Percentiles rank a stretch among this genome's conserved stretches.
These are phyloP conservation scores for Butyriboletus appendiculatus DNA, from an alignment of 1,284 basidiomycete genomes.

Conservation along the genomic window DNA sequence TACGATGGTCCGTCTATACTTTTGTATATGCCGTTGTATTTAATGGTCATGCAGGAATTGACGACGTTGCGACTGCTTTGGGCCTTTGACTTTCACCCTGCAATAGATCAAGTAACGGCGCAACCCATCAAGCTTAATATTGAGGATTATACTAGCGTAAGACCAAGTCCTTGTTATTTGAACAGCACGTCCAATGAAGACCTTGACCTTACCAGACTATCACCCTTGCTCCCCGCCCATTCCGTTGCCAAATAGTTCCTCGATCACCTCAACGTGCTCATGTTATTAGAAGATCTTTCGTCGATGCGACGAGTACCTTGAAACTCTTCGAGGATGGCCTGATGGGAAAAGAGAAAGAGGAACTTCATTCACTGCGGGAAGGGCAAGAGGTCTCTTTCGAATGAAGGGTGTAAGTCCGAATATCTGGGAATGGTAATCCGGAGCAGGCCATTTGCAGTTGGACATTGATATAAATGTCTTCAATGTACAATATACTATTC, in stretches of 20 bases:
- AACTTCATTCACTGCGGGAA: background rate
- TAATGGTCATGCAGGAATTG: background rate
- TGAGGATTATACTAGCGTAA: background rate
- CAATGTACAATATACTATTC: background rate
- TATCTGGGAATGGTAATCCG: background rate
- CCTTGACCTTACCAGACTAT: background rate
- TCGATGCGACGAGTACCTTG: slow-evolving; percentile 1
- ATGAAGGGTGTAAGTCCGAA: background rate
- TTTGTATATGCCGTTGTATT: background rate
- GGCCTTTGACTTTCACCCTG: slow-evolving; percentile 6
- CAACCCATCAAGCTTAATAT: background rate
- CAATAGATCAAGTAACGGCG: background rate
- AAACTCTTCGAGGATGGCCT: slow-evolving; percentile 4
- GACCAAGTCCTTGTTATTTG: background rate
- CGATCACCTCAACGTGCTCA: slow-evolving; percentile 1
- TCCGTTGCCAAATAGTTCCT: slow-evolving; percentile 3
- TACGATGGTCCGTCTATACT: background rate
- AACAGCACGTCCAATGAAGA: background rate
- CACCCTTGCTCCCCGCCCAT: slow-evolving; percentile 5
- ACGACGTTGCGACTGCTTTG: slow-evolving; percentile 6
- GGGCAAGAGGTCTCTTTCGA: background rate
- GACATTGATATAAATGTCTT: background rate
- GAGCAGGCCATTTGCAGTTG: background rate
- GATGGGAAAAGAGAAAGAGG: background rate
- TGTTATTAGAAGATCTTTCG: slow-evolving; percentile 4